Evolutionary conservation across 2,329 filamentous ascomycete species (phyloP), one percentile per base, ranked within the genome.

Genomic region (Nectriaceae sp.): DNA sequence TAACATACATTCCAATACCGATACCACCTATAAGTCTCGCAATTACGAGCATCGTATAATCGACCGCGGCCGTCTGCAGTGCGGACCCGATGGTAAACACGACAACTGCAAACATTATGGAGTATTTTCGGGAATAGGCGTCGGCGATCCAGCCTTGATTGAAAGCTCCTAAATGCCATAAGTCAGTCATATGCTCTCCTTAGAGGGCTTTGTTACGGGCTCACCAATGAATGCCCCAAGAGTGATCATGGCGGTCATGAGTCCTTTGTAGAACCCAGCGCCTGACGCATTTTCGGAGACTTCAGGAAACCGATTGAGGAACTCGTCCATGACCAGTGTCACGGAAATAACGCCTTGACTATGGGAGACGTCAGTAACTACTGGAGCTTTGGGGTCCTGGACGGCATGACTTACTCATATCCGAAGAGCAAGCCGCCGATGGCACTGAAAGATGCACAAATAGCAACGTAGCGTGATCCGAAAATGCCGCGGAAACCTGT

Each of bases 201-300:
- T n/a, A 20, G 15, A 20, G 4, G 10, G 3, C 4, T 4, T 18
- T n/a, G 11, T 4, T 3, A 26, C 11, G n/a, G 4, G 5, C 52
- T 21, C 49, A 59, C 57, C 75, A 39, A 76, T 60, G 67, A 75
- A 77, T 5, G 75, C 75, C 46, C 73, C 67, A 0, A 79, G 64
- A 3, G 75, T 62, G 5, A 79, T 63, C n/a, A 73, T 75, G 24
- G 76, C 77, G 4, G 77, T 74, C 53, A 78, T 76, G 67, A 77
- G 77, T 20, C 75, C 62, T 18, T 59, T 59, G 38, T 59, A 56
- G 39, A 63, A 61, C 4, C 73, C 73, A 3, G 71, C 68, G 2
- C 74, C 74, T 6, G 69, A 59, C 5, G 65, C 68, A 2, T 49
- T 44, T 5, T 67, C 60, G 0, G 65, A 59, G 1, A 70, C 66